Conservation (phyloP, 495 filamentous ascomycete genomes). For the Penicillium maclennaniae region DNA sequence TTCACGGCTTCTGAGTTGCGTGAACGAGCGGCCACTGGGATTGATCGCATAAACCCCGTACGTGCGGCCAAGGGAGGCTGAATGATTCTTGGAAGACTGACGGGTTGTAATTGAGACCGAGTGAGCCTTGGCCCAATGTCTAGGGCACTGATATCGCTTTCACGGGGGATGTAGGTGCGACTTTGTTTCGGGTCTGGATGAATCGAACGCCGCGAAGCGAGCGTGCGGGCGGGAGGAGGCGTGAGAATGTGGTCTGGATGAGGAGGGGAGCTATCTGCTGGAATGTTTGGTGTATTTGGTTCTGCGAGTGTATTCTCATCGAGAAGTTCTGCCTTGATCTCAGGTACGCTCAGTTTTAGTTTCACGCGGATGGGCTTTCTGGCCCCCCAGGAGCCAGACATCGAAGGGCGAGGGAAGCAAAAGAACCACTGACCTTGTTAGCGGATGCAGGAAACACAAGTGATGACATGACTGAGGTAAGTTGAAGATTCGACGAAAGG, state of each 20-base stretch:
- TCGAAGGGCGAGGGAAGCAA: not conserved
- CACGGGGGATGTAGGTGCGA: constrained; percentile 4
- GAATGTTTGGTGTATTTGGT: not conserved
- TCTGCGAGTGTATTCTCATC: not conserved
- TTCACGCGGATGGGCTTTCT: not conserved
- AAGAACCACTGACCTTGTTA: not conserved
- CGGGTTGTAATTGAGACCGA: not conserved
- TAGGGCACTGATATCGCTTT: constrained; percentile 31
- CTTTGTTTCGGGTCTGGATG: not conserved
- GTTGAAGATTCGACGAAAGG: not conserved
- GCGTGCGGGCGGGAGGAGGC: not conserved
- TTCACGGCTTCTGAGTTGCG: not conserved
- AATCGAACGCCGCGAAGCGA: not conserved
- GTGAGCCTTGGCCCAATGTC: constrained; percentile 22
- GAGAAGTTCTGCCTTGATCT: not conserved
- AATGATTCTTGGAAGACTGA: no score
- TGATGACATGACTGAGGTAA: no score
- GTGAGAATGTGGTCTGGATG: not conserved
- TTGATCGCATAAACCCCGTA: not conserved
- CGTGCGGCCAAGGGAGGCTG: not conserved
- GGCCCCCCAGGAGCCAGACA: not conserved
- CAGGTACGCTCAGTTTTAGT: not conserved
- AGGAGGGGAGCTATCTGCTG: not conserved
- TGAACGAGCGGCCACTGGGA: not conserved
- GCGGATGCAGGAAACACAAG: not conserved